Evolutionary conservation across 495 filamentous ascomycete genomes (phyloP), one percentile per base, ranked within the genome.

Genomic region (Hyaloscypha bicolor): DNA sequence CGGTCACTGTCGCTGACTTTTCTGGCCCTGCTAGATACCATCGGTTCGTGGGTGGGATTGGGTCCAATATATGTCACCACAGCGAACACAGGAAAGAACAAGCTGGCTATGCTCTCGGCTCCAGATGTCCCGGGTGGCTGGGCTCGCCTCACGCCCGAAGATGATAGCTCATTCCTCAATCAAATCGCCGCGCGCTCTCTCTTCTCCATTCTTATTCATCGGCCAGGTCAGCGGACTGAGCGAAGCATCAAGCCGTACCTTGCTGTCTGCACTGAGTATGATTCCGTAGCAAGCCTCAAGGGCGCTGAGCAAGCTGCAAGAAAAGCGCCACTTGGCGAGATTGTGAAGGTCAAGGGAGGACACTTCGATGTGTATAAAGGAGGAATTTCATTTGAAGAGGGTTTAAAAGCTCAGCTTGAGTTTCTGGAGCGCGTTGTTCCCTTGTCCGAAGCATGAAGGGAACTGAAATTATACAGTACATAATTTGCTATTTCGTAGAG

Each of bases 281-380:
- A 56, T 56, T 29, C 22, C 0, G 53, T 30, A 25, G 53, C 53
- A 29, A 30, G 25, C 6, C 30, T 56, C 9, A 32, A 56, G 25
- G 53, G 25, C 9, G 53, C 53, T 11, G 12, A 29, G 53, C 11
- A 22, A 0, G 22, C 25, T 56, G 53, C 19, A 9, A 22, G 16
- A 32, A 29, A 32, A 0, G 53, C 53, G 53, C 53, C 53, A 11
- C 30, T 56, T 9, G 53, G 53, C 30, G 53, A 56, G 53, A 14
- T 29, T 4, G 25, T 56, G 53, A 56, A 6, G 21, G 53, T 56
- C 12, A 32, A 29, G 9, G 53, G 53, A 30, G 53, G 53, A 30
- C 53, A 56, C 25, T 56, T 56, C 16, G 53, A 56, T 56, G 25
- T 56, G 25, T 56, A 56, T 32, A 56, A 56, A 6, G 53, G 53